Evolutionary conservation across 2,329 filamentous ascomycete species (phyloP).

Genomic region (Pseudofabraea citricarpa): DNA sequence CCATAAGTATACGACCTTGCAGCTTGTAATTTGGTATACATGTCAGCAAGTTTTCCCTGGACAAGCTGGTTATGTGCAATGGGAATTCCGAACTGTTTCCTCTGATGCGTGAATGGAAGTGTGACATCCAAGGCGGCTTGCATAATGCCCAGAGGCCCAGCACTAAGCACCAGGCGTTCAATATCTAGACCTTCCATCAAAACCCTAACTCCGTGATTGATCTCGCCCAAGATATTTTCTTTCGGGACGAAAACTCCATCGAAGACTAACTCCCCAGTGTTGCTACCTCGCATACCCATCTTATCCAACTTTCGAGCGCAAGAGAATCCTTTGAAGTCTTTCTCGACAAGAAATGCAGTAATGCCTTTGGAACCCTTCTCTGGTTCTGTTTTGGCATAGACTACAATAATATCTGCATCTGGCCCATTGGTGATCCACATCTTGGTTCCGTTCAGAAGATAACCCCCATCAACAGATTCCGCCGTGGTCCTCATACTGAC

Average conservation of each 20-base stretch:
- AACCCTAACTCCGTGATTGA: conserved; percentile 82
- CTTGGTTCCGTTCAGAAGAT: conserved; percentile 76
- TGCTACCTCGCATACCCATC: conserved; percentile 95
- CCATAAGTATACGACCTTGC: conserved; percentile 82
- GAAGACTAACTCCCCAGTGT: conserved; percentile 91
- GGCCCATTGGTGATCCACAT: conserved; percentile 99
- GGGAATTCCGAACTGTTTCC: conserved; percentile 82
- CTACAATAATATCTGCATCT: conserved; percentile 85
- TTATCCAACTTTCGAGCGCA: conserved; percentile 93
- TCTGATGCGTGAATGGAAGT: conserved; percentile 82
- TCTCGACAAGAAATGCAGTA: conserved; percentile 87
- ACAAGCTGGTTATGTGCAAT: conserved; percentile 91
- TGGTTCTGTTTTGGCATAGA: conserved; percentile 94
- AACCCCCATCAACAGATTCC: conserved; percentile 77
- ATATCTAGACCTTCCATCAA: conserved; percentile 96
- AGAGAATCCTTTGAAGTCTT: conserved; percentile 66
- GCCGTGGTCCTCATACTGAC: conserved; percentile 92
- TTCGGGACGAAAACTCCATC: conserved; percentile 84
- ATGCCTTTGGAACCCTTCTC: conserved; percentile 81
- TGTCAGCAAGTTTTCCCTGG: conserved; percentile 89
- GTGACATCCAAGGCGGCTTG: conserved; percentile 81
- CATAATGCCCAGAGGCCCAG: conserved; percentile 92
- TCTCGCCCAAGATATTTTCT: conserved; percentile 72
- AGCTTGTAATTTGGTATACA: conserved; percentile 92
- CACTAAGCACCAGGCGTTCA: conserved; percentile 85